A percentile compares a stretch with the other conserved stretches of the same genome.
Evolutionary conservation across 2,329 filamentous ascomycete genomes (phyloP).

Genomic region (Coniella lustricola): DNA sequence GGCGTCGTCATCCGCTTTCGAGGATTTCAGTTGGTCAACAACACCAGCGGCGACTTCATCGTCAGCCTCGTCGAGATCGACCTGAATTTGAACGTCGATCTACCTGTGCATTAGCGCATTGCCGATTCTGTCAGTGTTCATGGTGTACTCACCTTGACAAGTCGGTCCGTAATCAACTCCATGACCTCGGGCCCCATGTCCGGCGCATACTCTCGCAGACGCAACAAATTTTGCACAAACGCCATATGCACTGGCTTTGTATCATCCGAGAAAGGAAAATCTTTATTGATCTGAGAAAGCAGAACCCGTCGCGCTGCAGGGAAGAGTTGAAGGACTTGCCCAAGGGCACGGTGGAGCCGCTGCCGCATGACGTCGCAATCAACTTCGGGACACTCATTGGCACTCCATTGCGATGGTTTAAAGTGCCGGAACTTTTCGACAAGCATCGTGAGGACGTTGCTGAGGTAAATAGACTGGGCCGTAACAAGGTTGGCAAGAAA

Average conservation of each 20-base stretch:
- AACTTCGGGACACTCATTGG: conserved; percentile 51
- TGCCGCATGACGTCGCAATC: conserved; percentile 58
- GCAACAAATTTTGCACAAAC: conserved; percentile 82
- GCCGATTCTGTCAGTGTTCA: not conserved
- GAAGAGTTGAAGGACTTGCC: conserved; percentile 71
- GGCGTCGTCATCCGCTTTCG: conserved; percentile 37
- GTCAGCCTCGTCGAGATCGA: conserved; percentile 86
- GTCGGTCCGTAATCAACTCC: conserved; percentile 72
- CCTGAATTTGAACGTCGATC: conserved; percentile 91
- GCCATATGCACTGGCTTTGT: conserved; percentile 71
- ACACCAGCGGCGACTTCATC: conserved; percentile 77
- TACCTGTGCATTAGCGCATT: conserved; percentile 6
- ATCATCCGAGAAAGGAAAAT: conserved; percentile 73
- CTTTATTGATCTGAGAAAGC: conserved; percentile 55
- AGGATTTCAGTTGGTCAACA: conserved; percentile 40
- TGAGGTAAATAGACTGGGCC: conserved; percentile 73
- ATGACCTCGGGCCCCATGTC: conserved; percentile 74
- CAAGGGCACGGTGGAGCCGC: conserved; percentile 68
- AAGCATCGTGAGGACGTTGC: conserved; percentile 69
- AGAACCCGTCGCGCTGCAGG: conserved; percentile 70
- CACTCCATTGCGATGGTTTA: conserved; percentile 37
- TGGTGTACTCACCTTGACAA: conserved; percentile 54
- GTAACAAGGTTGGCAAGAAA: conserved; percentile 69
- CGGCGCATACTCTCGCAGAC: conserved; percentile 68
- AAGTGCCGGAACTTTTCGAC: conserved; percentile 65